Evolutionary conservation across 2,329 filamentous ascomycete genomes (phyloP), one percentile per base, ranked within the genome.

Genomic region (Clonostachys chloroleuca): DNA sequence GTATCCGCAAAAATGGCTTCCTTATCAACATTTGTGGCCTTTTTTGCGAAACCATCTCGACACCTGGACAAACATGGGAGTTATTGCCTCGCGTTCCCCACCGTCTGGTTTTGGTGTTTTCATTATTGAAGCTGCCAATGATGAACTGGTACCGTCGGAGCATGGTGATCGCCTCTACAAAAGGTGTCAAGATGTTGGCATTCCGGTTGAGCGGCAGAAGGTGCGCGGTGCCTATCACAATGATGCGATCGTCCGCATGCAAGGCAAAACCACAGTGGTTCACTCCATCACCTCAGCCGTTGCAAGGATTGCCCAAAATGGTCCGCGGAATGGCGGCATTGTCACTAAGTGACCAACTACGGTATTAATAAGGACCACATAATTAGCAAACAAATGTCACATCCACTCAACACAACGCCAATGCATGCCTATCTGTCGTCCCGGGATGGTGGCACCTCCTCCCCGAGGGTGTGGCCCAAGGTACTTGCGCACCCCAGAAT

Each of bases 1-100:
- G 4, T 92, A 92, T 58, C 87, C 87, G 2, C 86, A 91, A 55
- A 87, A 80, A 55, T 92, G 87, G 86, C 69, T 92, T 7, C 88
- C 88, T 0, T 92, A 92, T 60, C 78, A 79, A 42, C 83, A 92
- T 59, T 72, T 92, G 0, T 81, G 82, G 73, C 85, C 84, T 0
- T 91, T 92, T 58, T 70, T 92, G 12, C 75, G 86, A 54, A 91
- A 77, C 50, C 76, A 80, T 39, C 64, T 83, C 35, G 75, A 83
- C 52, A 81, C 71, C 52, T 75, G 65, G 67, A 59, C 65, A 46
- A 81, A 81, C 51, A 52, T 83, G 33, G 68, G 62, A 5, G 45
- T 59, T 30, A 70, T 83, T 57, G 64, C 55, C 49, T 53, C 48
- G 44, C 54, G 52, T 46, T 47, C 49, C 40, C 52, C 51, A 2